Evolutionary conservation across 495 filamentous ascomycete species (phyloP), one percentile per base, ranked within the genome.

Genomic region (Podospora conica): DNA sequence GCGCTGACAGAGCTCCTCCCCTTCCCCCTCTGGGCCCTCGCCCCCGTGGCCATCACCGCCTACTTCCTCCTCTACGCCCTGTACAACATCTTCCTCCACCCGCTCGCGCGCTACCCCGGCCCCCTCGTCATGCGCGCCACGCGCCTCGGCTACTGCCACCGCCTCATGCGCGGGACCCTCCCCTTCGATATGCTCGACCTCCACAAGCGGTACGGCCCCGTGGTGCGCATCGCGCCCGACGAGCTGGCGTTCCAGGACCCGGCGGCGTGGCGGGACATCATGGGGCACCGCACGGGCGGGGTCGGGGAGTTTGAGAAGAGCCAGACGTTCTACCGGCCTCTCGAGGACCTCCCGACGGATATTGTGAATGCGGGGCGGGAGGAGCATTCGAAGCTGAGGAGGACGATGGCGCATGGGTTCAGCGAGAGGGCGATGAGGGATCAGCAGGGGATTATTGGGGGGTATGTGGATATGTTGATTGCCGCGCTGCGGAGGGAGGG

Each of bases 181-280:
- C 71, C 79, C 10, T 77, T 77, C 55, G 72, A 78, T 25, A 75
- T 83, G 60, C 75, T 79, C 33, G 63, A 68, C n/a, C 66, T 85
- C 15, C 84, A 86, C 70, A 56, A 72, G 10, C 66, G 71, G 21
- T 88, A 88, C 63, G 85, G 84, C 9, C 66, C 77, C 20, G 76
- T 85, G 3, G 80, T 88, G n/a, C 82, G 85, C 8, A 77, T 85
- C 29, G 80, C 78, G 0, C 85, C 85, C 0, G 70, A 83, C 64
- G 80, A 86, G 65, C 76, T 88, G n/a, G 74, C 79, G 0, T 87
- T 79, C 71, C 75, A 69, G 5, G 70, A 76, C 33, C 74, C 82
- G 0, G 71, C 78, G 40, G 85, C 84, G 4, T 87, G 83, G 83
- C 80, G 81, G 61, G 83, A 86, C 48, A 85, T 88, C 56, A 81